Evolutionary conservation across 768 basidiomycete genomes (phyloP).

Genomic region (Pleurotus pulmonarius): DNA sequence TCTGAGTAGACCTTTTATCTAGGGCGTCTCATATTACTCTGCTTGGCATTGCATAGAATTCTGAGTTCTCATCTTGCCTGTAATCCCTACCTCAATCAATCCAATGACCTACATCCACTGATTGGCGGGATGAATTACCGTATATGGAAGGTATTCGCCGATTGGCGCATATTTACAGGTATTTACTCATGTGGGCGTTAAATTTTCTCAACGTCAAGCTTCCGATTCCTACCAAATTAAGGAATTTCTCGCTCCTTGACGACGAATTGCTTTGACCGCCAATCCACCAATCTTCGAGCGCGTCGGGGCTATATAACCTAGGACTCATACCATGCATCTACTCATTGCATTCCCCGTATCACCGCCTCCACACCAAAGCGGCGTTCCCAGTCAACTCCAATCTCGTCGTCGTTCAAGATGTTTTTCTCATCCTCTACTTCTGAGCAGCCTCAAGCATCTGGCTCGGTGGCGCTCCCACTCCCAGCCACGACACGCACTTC

Average conservation of each 20-base stretch:
- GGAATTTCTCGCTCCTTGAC: not conserved
- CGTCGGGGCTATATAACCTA: constrained; percentile 2
- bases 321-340: not conserved
- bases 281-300: not conserved
- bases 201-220: too few species aligned
- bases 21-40: too few species aligned
- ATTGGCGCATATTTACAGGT: too few species aligned
- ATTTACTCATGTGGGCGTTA: too few species aligned
- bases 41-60: too few species aligned
- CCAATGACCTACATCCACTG: too few species aligned
- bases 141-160: too few species aligned
- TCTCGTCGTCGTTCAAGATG: not conserved
- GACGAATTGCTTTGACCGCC: not conserved
- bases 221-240: too few species aligned
- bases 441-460: not conserved
- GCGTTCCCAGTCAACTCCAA: not conserved
- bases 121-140: too few species aligned
- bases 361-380: not conserved
- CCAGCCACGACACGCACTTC: not conserved
- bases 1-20: too few species aligned
- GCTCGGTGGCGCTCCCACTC: not conserved
- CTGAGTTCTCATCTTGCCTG: too few species aligned
- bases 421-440: not conserved
- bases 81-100: too few species aligned
- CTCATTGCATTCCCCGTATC: not conserved